Evolutionary conservation across 441 rosid species (phyloP).

Genomic region (Monsonia emarginata): DNA sequence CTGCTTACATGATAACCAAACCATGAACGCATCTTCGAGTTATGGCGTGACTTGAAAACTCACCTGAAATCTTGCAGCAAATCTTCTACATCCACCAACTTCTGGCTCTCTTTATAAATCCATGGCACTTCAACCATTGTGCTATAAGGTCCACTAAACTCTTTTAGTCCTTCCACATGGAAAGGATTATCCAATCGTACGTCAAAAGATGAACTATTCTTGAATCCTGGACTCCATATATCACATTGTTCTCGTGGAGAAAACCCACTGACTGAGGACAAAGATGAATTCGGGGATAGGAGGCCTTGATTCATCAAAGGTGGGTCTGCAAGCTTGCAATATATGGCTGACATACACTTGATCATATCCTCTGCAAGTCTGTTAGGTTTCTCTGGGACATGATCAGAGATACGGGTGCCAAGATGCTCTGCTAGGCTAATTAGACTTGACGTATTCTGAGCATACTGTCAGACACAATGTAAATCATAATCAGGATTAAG

Average conservation of each 20-base stretch:
- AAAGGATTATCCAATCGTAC: conserved; percentile 67
- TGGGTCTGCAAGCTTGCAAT: conserved; percentile 77
- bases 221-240: conserved; percentile 68
- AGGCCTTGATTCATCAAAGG: conserved; percentile 44
- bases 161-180: conserved; percentile 61
- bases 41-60: too few relatives aligned
- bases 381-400: conserved; percentile 74
- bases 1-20: too few relatives aligned
- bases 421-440: conserved; percentile 89
- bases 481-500: conserved; percentile 10
- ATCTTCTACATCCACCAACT: conserved; percentile 58
- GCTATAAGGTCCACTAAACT: conserved; percentile 85
- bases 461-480: conserved; percentile 32
- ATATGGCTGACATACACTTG: conserved; percentile 76
- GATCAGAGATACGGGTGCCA: conserved; percentile 75
- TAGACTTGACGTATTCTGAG: conserved; percentile 47
- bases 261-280: conserved; percentile 51
- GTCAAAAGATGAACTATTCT: conserved; percentile 69
- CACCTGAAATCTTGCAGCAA: conserved; percentile 72
- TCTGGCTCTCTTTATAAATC: conserved; percentile 63
- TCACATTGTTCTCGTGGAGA: conserved; percentile 66
- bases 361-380: conserved; percentile 85
- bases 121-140: conserved; percentile 72
- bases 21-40: too few relatives aligned
- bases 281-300: conserved; percentile 69